Evolutionary conservation across 306 rosid species (phyloP), one percentile per base, ranked within the genome.

Genomic region (Trichosanthes truncata): DNA sequence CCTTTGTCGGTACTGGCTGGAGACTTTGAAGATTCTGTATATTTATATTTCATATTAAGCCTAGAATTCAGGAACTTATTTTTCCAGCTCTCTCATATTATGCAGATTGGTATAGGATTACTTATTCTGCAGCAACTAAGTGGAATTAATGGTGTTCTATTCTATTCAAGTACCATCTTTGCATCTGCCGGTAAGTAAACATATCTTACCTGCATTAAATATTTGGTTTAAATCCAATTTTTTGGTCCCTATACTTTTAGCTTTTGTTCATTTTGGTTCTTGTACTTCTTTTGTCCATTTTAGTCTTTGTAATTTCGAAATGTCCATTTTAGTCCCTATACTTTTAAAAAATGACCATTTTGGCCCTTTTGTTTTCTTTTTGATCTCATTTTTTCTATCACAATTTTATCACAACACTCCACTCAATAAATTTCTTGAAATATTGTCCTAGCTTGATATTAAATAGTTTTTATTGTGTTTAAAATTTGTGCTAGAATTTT

Each of bases 121-220:
- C 97, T 93, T 76, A 84, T 89, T 85, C 90, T 95, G 89, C 99
- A 95, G 87, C 97, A 95, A 84, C 89, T 95, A 74, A 88, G 91
- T 77, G 99, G 99, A 85, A 87, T 95, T 48, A 95, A 93, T 61
- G 99, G 89, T 4, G 93, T 95, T 81, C 86, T 95, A 36, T 95
- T 93, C 83, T 95, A 93, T 85, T 81, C 99, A 63, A 95, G 91
- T 79, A 87, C 91, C 82, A 95, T 95, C 82, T 93, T 95, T 72
- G 80, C 75, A 82, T 77, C 82, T 80, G 97, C 99, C 60, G 90
- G 92, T 89, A 78, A 86, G 86, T 43, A 48, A 78, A 56, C 10
- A 21, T 52, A 17, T 40, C 23, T 76, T 18, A 46, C 33, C 15
- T 56, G 77, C 52, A 7, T 23, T 73, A 26, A 25, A 7, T 23